These are phyloP conservation scores for Penicillium riverlandense DNA, from an alignment of 495 filamentous ascomycete genomes.

Conservation along the genomic window DNA sequence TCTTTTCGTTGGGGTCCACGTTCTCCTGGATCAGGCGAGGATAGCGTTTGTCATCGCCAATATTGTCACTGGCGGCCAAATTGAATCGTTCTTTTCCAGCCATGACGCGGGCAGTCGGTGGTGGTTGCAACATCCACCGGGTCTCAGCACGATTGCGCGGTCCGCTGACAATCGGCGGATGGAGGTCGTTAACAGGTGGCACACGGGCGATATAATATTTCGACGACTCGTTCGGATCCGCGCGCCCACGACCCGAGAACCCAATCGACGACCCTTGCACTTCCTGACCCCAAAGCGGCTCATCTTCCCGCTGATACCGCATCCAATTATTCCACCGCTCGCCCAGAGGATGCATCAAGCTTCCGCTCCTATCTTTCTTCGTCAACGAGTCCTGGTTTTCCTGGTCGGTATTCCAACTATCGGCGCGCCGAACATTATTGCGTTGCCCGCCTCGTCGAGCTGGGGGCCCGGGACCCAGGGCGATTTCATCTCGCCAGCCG, in stretches of 20 bases:
- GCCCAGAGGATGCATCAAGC: conserved; percentile 30
- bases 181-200: conserved; percentile 77
- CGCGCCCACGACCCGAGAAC: conserved; percentile 41
- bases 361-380: conserved; percentile 24
- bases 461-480: conserved; percentile 65
- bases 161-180: conserved; percentile 78
- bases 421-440: conserved; percentile 34
- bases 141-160: conserved; percentile 59
- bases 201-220: conserved; percentile 62
- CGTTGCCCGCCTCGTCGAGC: conserved; percentile 47
- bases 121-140: conserved; percentile 88
- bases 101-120: conserved; percentile 79
- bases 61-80: conserved; percentile 14
- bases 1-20: background rate
- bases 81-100: conserved; percentile 63
- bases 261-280: conserved; percentile 44
- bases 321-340: conserved; percentile 60
- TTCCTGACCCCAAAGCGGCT: conserved; percentile 66
- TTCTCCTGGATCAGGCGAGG: conserved; percentile 8
- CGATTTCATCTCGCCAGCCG: conserved; percentile 80
- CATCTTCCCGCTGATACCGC: conserved; percentile 78
- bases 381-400: conserved; percentile 12
- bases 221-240: conserved; percentile 32
- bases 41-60: conserved; percentile 8
- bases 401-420: conserved; percentile 40